phyloP scores from a whole-genome alignment of 345 rosid species.

The Camelina hispida region DNA sequence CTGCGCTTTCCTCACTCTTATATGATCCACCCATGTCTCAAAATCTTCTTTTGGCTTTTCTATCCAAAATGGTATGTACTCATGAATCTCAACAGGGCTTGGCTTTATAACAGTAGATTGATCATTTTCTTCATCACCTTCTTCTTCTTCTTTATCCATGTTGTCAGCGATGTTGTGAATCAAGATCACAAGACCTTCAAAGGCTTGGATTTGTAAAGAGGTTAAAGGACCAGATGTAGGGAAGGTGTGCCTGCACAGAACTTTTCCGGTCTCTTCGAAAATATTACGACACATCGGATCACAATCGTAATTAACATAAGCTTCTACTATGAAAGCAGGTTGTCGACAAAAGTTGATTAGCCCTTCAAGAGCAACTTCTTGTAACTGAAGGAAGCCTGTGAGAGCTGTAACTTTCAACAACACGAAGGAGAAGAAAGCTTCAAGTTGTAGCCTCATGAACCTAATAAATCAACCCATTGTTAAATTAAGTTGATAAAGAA shows the following conservation, averaged over 20 bases:
- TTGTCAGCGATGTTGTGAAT: constrained; percentile 80
- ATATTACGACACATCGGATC: constrained; percentile 67
- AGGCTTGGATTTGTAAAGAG: constrained; percentile 79
- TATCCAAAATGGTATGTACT: constrained; percentile 76
- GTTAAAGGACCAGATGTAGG: constrained; percentile 68
- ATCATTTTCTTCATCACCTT: constrained; percentile 42
- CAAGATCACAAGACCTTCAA: constrained; percentile 84
- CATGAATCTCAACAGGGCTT: constrained; percentile 59
- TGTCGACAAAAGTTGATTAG: constrained; percentile 85
- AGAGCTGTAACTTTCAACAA: constrained; percentile 55
- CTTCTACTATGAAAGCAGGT: constrained; percentile 76
- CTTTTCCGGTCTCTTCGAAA: constrained; percentile 77
- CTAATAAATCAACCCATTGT: constrained; percentile 45
- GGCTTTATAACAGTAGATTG: constrained; percentile 50
- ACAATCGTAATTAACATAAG: constrained; percentile 84
- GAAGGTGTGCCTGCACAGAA: constrained; percentile 84
- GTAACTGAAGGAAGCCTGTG: constrained; percentile 59
- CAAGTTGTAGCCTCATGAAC: constrained; percentile 86
- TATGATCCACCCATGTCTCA: constrained; percentile 66
- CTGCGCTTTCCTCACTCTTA: constrained; percentile 72
- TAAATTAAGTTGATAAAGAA: background rate
- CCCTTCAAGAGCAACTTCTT: constrained; percentile 89
- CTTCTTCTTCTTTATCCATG: constrained; percentile 58
- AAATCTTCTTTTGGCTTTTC: constrained; percentile 64
- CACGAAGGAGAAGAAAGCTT: constrained; percentile 82